Base-by-base conservation (phyloP, 2,329 filamentous ascomycete genomes). In the Rutstroemia sp. region DNA sequence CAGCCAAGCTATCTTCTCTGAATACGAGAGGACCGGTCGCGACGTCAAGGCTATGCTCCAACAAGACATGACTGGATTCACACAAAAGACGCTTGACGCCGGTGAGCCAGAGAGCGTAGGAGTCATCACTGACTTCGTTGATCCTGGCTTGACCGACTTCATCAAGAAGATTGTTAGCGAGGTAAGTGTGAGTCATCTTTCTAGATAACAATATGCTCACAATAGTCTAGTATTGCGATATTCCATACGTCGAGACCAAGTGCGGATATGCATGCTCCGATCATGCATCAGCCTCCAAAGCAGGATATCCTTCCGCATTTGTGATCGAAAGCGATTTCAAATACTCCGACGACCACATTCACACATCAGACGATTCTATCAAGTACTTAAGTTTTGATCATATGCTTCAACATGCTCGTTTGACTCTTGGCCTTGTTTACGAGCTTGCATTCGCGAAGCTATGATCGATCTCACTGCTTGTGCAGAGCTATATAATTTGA, bases 41-140 rank as follows among this genome's bases (percentile, higher is more conserved):
- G 84, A 92, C 62, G 80, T 97, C 71, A 95, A 92, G 75, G 92
- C 92, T 37, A 97, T 97, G 94, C 81, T 97, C 54, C 92, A 97
- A 75, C 92, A 97, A 73, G 92, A 97, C 72, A 97, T 97, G 92
- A 95, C 90, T 1, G 92, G 92, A 18, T 96, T 87, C 70, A 81
- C 91, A 5, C 83, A 92, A 70, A 86, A 85, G 66, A 95, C 91
- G 0, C 74, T 94, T 19, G 88, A 94, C 62, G 86, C 89, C 3
- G 91, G 91, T 58, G 79, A 89, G 71, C 80, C 84, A 5, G 92
- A 96, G 77, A 87, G 85, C 47, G 88, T 97, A 2, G 92, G 92
- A 45, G 89, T 97, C 52, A 95, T 97, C 67, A 91, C 88, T 4
- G 92, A 97, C 72, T 96, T 80, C 66, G 92, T 97, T 46, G 88